Percentiles rank a stretch among this genome's conserved stretches.
Evolutionary conservation across 441 rosid species (phyloP).

Genomic region (Oxalis stricta): DNA sequence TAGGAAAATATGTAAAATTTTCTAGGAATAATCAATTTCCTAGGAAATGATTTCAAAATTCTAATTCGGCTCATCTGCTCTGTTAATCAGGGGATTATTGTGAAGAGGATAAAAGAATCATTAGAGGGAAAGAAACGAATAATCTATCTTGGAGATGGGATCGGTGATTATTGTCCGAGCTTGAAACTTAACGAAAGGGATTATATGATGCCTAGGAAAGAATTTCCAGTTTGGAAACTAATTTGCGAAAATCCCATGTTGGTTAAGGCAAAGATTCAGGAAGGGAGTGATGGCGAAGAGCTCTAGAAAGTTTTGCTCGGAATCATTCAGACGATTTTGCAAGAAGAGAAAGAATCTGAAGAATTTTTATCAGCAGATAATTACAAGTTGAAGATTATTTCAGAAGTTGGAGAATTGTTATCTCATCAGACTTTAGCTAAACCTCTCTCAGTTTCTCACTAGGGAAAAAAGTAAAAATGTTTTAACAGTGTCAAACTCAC

Average conservation of each 20-base stretch:
- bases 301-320: slow-evolving; percentile 32
- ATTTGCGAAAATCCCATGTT: slow-evolving; percentile 38
- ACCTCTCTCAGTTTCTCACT: slow-evolving; percentile 28
- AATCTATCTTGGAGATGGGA: slow-evolving; percentile 74
- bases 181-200: slow-evolving; percentile 48
- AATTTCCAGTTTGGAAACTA: slow-evolving; percentile 70
- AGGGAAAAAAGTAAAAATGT: background rate
- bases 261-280: slow-evolving; percentile 49
- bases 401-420: too few relatives aligned
- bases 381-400: slow-evolving; percentile 41
- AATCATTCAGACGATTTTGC: slow-evolving; percentile 13
- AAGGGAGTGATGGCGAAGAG: slow-evolving; percentile 65
- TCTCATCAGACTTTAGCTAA: slow-evolving; percentile 27
- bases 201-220: slow-evolving; percentile 74
- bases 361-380: slow-evolving; percentile 24
- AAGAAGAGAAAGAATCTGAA: slow-evolving; percentile 8
- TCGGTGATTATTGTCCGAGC: slow-evolving; percentile 69
- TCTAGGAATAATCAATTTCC: too few relatives aligned
- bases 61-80: background rate
- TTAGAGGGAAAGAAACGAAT: slow-evolving; percentile 34
- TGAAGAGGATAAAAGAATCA: slow-evolving; percentile 49
- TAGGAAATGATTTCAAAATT: too few relatives aligned
- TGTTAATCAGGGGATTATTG: slow-evolving; percentile 11
- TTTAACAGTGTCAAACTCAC: too few relatives aligned
- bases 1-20: too few relatives aligned